These are phyloP conservation scores for Cucurbita moschata DNA, from an alignment of 306 rosid species.

Conservation along the genomic window DNA sequence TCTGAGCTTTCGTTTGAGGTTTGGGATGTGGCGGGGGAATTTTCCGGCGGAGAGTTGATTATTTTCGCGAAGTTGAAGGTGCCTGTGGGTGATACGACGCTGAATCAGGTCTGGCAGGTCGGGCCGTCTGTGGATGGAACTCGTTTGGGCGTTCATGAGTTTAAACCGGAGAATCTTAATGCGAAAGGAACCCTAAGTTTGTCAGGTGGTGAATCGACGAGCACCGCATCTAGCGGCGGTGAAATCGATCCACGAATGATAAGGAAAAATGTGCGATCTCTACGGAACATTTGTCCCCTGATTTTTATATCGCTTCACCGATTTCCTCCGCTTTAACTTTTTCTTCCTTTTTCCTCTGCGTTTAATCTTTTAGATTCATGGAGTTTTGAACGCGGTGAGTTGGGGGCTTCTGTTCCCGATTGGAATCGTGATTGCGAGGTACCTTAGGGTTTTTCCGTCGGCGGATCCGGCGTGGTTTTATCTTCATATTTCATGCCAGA, in stretches of 20 bases:
- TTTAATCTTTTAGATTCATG: slow-evolving; percentile 44
- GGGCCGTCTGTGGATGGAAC: slow-evolving; percentile 27
- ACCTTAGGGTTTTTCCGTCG: slow-evolving; percentile 45
- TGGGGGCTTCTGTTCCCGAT: slow-evolving; percentile 86
- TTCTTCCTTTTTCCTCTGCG: neutral
- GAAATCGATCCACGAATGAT: slow-evolving; percentile 16
- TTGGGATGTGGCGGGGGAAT: slow-evolving; percentile 18
- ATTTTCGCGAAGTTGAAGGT: slow-evolving; percentile 31
- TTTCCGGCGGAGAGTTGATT: slow-evolving; percentile 8
- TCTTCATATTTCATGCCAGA: slow-evolving; percentile 54
- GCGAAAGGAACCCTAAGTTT: slow-evolving; percentile 20
- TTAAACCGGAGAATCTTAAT: neutral
- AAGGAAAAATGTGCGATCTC: slow-evolving; percentile 37
- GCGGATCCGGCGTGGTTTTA: slow-evolving; percentile 94
- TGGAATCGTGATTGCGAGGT: slow-evolving; percentile 71
- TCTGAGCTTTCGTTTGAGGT: slow-evolving; percentile 15
- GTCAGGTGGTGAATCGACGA: slow-evolving; percentile 14
- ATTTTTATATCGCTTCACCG: neutral
- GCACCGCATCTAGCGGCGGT: neutral
- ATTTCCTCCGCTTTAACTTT: neutral
- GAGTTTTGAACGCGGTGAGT: slow-evolving; percentile 62
- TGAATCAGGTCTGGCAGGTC: slow-evolving; percentile 61
- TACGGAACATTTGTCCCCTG: neutral
- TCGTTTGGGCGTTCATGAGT: neutral
- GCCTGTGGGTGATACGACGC: slow-evolving; percentile 16